A percentile compares a stretch with the other conserved stretches of the same genome.
These are phyloP conservation scores for Leccinum holopus DNA, from an alignment of 1,284 basidiomycete genomes.

Conservation along the genomic window DNA sequence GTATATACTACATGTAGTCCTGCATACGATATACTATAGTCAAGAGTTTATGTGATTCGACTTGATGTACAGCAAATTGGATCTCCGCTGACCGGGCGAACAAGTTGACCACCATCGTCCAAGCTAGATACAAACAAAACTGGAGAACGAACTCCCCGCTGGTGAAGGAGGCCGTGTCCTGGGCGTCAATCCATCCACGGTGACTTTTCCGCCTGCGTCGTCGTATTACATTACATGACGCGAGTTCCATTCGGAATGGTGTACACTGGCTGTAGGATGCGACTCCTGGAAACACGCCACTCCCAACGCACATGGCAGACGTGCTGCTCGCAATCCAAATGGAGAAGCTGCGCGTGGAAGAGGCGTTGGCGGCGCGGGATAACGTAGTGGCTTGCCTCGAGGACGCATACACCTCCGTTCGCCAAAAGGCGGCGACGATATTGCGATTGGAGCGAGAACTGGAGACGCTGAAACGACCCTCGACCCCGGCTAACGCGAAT, in stretches of 20 bases:
- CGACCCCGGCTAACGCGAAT: slow-evolving; percentile 24
- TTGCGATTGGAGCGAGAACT: slow-evolving; percentile 48
- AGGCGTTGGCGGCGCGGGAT: slow-evolving; percentile 65
- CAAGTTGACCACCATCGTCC: not conserved
- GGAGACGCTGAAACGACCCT: slow-evolving; percentile 26
- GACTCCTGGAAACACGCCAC: not conserved
- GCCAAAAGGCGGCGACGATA: slow-evolving; percentile 56
- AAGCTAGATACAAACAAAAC: not conserved
- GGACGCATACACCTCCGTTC: slow-evolving; percentile 58
- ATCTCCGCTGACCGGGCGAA: not conserved
- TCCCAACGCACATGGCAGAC: slow-evolving; percentile 36
- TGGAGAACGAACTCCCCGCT: slow-evolving; percentile 7
- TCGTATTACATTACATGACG: slow-evolving; percentile 6
- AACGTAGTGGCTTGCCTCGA: slow-evolving; percentile 59
- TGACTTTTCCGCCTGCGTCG: slow-evolving; percentile 7
- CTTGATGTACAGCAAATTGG: not conserved
- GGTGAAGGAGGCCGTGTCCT: slow-evolving; percentile 3
- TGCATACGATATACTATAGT: not conserved
- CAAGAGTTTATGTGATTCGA: not conserved
- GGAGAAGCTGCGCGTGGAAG: slow-evolving; percentile 53
- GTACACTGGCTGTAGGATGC: not conserved
- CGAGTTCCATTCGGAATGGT: not conserved
- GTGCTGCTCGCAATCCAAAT: slow-evolving; percentile 55
- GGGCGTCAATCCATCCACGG: slow-evolving; percentile 15
- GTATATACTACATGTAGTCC: not conserved